Conservation (phyloP, 148 eudicot genomes). For the Hydrangea macrophylla region DNA sequence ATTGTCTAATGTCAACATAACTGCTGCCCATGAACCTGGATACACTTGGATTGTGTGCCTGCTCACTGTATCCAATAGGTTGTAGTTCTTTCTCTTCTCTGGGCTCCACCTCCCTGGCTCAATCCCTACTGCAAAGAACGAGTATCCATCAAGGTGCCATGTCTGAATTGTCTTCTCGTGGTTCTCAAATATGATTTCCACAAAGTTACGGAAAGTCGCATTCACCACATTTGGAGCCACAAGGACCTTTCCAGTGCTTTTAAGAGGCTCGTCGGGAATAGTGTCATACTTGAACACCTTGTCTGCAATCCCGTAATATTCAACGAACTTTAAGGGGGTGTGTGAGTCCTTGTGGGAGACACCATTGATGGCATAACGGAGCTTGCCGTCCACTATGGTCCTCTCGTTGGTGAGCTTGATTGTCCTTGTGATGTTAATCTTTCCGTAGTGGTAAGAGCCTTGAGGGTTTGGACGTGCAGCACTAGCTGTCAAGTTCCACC, state of each 20-base stretch:
- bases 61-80: constrained; percentile 30
- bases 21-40: constrained; percentile 36
- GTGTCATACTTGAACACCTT: constrained; percentile 49
- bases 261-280: constrained; percentile 41
- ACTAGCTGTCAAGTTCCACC: constrained; percentile 76
- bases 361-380: constrained; percentile 59
- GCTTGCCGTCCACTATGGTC: constrained; percentile 45
- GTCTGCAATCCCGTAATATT: constrained; percentile 36
- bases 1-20: constrained; percentile 31
- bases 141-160: constrained; percentile 34
- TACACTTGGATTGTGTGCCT: constrained; percentile 38
- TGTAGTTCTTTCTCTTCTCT: constrained; percentile 37
- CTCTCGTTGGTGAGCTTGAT: constrained; percentile 45
- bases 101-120: constrained; percentile 34
- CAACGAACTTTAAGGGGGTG: constrained; percentile 63
- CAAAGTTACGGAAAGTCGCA: constrained; percentile 27
- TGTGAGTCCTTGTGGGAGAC: constrained; percentile 45
- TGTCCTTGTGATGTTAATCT: constrained; percentile 61
- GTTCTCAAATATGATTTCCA: constrained; percentile 42
- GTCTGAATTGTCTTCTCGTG: constrained; percentile 33
- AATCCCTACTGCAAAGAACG: constrained; percentile 39
- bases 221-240: constrained; percentile 22
- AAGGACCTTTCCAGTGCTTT: constrained; percentile 2
- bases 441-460: constrained; percentile 68
- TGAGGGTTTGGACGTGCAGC: constrained; percentile 88